Evolutionary conservation across 2,329 filamentous ascomycete species (phyloP), one percentile per base, ranked within the genome.

Genomic region (Ramularia endophylla): DNA sequence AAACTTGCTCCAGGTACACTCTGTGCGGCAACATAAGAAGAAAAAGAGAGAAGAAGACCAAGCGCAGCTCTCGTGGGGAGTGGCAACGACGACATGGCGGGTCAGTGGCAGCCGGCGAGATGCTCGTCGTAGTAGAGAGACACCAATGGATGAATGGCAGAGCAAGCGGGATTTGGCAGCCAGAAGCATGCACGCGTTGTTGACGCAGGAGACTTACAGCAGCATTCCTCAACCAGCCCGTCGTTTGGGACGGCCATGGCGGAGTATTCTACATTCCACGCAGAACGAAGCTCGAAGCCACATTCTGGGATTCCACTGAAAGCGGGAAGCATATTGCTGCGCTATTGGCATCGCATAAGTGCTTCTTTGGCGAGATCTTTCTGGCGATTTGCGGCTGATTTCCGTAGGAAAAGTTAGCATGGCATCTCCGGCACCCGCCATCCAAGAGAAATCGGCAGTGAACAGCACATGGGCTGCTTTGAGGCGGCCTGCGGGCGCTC

Each of bases 1-100:
- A 51, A 52, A 12, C 41, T 45, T 18, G 48, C 59, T 29, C 57
- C 58, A 11, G 53, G 49, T 5, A 50, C 41, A 41, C 52, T 55
- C 40, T 63, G 59, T 3, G 53, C 50, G 8, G 37, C 33, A 36
- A 41, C 44, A 15, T 46, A 32, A 13, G 45, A 41, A n/a, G 53
- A 8, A 16, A 54, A 27, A 31, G 41, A 46, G 27, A 59, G 36
- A 18, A 55, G 33, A 20, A 27, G 22, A 22, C 27, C 28, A n/a
- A 53, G 36, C 17, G 35, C 45, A 31, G 46, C 49, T 43, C 56
- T 51, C 50, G 52, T 52, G 47, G 38, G 27, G 38, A 53, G 44
- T 36, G 50, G 48, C 44, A 49, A 55, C 46, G 53, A 47, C 44
- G 40, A 40, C 53, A 58, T 57, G 27, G 11, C 22, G 22, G 22